Percentiles rank a stretch among this genome's conserved stretches.
Conservation (phyloP, 2,329 filamentous ascomycete genomes). For the Samsoniella hepiali region DNA sequence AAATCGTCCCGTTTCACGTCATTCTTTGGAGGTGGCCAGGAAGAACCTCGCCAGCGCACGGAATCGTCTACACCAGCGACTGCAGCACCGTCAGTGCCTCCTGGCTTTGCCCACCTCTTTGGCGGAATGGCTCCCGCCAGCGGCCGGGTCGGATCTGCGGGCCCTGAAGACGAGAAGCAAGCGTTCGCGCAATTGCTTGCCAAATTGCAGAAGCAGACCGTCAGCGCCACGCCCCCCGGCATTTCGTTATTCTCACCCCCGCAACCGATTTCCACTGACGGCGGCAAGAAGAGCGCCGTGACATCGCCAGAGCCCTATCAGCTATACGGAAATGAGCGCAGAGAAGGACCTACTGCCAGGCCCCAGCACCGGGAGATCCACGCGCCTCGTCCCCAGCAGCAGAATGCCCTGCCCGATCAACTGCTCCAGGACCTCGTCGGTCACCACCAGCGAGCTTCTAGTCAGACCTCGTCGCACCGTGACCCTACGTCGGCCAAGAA, state of each 20-base stretch:
- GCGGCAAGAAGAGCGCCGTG: slow-evolving; percentile 37
- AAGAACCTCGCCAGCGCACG: slow-evolving; percentile 49
- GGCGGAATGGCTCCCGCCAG: slow-evolving; percentile 5
- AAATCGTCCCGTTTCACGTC: slow-evolving; percentile 86
- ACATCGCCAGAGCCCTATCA: slow-evolving; percentile 49
- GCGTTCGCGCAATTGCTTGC: slow-evolving; percentile 80
- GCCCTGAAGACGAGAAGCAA: slow-evolving; percentile 69
- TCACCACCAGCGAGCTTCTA: slow-evolving; percentile 55
- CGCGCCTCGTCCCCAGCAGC: slow-evolving; percentile 48
- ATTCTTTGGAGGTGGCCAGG: slow-evolving; percentile 58
- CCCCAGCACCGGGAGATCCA: slow-evolving; percentile 50
- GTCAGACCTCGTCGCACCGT: slow-evolving; percentile 45
- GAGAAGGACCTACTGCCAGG: slow-evolving; percentile 42
- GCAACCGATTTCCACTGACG: slow-evolving; percentile 29
- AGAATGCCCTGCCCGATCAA: slow-evolving; percentile 55
- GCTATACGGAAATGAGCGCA: slow-evolving; percentile 44
- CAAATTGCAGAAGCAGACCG: slow-evolving; percentile 67
- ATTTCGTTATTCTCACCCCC: slow-evolving; percentile 43
- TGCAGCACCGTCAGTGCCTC: slow-evolving; percentile 14
- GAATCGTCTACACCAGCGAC: slow-evolving; percentile 45
- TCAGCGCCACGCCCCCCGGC: slow-evolving; percentile 44
- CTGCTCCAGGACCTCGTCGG: slow-evolving; percentile 59
- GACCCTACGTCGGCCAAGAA: slow-evolving; percentile 44
- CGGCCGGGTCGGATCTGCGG: slow-evolving; percentile 22
- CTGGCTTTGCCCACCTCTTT: slow-evolving; percentile 15